Base-by-base conservation (phyloP, 2,329 filamentous ascomycete species). In the Eutypella sp. region DNA sequence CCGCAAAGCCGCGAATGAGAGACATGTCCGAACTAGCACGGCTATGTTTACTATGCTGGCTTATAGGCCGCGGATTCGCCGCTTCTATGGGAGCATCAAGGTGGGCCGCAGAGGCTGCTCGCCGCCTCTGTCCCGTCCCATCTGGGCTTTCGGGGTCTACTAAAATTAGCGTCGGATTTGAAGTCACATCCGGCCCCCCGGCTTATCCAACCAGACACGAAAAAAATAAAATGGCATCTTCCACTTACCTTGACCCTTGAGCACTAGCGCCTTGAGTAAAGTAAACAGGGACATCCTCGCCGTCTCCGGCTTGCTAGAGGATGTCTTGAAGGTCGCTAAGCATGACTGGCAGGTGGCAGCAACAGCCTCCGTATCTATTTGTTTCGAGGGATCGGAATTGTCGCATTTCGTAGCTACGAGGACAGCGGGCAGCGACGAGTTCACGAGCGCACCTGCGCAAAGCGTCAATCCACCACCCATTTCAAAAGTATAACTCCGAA, bases 401-500 rank as follows among this genome's bases (percentile, higher is more conserved):
- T 96, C 92, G 71, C 89, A 95, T 74, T 96, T 96, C 65, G 85
- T 92, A 45, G 89, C 89, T 42, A 95, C 87, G 36, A 96, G 78
- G 51, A 92, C 77, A 44, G 85, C 86, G 8, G 91, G 89, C 33
- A 95, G 69, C 20, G 78, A 76, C 16, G 85, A 82, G 57, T 84
- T 85, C 47, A 82, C 79, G 42, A 95, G 74, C 36, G 85, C 84
- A 69, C 82, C 90, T 95, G 64, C 58, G 20, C 40, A 18, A n/a
- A 39, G 13, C 11, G 29, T 57, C 47, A 62, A 56, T 50, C 24
- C 13, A n/a, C 11, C 50, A n/a, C n/a, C n/a, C n/a, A n/a, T n/a
- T n/a, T n/a, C n/a, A n/a, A n/a, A n/a, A n/a, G n/a, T n/a, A n/a
- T n/a, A n/a, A n/a, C n/a, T n/a, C n/a, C n/a, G n/a, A n/a, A n/a